A percentile compares a stretch with the other conserved stretches of the same genome.
phyloP scores from a whole-genome alignment of 2,329 filamentous ascomycete species.

The Phyllosticta capitalensis region DNA sequence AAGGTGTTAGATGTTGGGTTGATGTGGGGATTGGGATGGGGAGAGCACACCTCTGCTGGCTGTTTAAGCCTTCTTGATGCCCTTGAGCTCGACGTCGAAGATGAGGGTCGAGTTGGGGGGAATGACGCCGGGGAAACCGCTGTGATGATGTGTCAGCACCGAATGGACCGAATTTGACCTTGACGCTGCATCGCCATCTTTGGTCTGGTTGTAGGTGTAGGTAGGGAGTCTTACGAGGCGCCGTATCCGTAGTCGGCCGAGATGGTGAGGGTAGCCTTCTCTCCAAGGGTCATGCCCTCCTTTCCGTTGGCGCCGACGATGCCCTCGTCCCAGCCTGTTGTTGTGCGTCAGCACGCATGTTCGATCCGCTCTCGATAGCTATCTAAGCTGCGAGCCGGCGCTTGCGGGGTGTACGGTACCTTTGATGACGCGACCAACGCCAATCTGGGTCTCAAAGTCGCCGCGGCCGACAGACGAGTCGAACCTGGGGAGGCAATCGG shows the following conservation, averaged over 20 bases:
- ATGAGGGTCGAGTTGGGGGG: conserved; percentile 65
- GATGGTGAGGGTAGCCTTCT: conserved; percentile 81
- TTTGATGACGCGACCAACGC: conserved; percentile 74
- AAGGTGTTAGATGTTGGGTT: not conserved
- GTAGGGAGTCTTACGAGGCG: conserved; percentile 20
- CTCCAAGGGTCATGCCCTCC: conserved; percentile 74
- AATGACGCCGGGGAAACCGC: conserved; percentile 71
- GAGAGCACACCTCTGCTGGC: not conserved
- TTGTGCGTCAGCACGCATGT: conserved; percentile 13
- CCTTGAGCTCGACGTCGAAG: conserved; percentile 66
- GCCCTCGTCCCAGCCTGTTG: conserved; percentile 52
- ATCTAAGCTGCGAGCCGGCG: not conserved
- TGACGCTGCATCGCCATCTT: not conserved
- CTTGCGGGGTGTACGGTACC: conserved; percentile 44
- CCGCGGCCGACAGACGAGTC: conserved; percentile 73
- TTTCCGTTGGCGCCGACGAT: conserved; percentile 41
- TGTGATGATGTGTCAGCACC: conserved; percentile 29
- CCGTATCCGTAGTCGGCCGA: conserved; percentile 41
- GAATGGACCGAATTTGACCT: not conserved
- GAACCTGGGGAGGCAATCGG: conserved; percentile 52
- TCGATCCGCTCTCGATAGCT: conserved; percentile 11
- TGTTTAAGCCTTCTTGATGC: conserved; percentile 41
- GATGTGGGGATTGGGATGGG: not conserved
- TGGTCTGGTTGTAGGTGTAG: not conserved
- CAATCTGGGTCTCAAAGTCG: conserved; percentile 70